Percentiles rank a stretch among this genome's conserved stretches.
Conservation (phyloP, 2,329 filamentous ascomycete genomes). For the Trichoderma pleuroti region DNA sequence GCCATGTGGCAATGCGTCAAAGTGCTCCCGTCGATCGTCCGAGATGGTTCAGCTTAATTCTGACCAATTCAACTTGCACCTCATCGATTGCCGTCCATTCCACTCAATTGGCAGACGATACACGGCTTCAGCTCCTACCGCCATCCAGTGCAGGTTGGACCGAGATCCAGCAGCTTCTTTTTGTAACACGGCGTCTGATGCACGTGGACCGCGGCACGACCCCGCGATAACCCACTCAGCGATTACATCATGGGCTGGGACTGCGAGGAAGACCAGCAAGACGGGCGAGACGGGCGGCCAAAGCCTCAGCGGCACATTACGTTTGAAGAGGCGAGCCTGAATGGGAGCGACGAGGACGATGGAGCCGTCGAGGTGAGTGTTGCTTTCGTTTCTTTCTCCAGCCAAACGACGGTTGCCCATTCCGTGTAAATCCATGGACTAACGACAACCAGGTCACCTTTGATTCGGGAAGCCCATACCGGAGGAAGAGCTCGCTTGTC, state of each 20-base stretch:
- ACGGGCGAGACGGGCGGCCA: not conserved
- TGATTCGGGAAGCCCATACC: conserved; percentile 57
- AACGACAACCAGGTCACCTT: conserved; percentile 52
- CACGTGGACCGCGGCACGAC: not conserved
- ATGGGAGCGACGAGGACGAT: conserved; percentile 50
- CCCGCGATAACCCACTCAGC: conserved; percentile 8
- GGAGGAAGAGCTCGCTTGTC: conserved; percentile 64
- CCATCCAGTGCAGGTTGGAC: not conserved
- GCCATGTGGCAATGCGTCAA: not conserved
- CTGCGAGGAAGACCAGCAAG: conserved; percentile 12
- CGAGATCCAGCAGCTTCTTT: not conserved
- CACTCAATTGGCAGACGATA: not conserved
- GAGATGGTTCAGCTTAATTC: not conserved
- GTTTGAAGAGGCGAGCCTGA: conserved; percentile 37
- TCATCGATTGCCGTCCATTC: not conserved
- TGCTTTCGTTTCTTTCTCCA: not conserved
- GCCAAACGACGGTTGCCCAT: not conserved
- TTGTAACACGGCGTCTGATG: not conserved
- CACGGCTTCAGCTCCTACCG: not conserved
- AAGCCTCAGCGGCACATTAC: conserved; percentile 5
- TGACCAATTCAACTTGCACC: not conserved
- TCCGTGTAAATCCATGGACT: not conserved
- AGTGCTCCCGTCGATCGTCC: not conserved
- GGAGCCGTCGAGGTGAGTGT: conserved; percentile 49
- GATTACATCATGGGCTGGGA: conserved; percentile 20